Base-by-base conservation (phyloP, 2,329 filamentous ascomycete genomes). In the Emmonsiellopsis sp. region DNA sequence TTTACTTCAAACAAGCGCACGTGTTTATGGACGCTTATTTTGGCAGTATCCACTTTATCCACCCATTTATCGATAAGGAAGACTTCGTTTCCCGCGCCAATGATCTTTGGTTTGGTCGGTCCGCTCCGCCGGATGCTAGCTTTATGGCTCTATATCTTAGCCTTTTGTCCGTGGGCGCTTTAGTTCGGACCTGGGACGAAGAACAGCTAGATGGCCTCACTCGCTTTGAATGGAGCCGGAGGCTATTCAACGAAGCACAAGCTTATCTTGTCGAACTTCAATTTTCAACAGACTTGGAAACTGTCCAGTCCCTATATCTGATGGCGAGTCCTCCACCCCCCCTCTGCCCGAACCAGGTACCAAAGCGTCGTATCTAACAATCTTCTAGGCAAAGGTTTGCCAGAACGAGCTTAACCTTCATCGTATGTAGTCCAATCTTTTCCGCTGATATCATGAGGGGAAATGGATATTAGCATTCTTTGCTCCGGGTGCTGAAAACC, bases 331-430 rank as follows among this genome's bases (percentile, higher is more conserved):
- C 3, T n/a, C 20, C 20, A 26, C 20, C 20, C 20, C 20, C 20
- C 20, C 20, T 26, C 20, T 26, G 37, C 37, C 11, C 11, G 7
- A 40, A 40, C 37, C 11, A 40, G 37, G 37, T 6, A 11, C 37
- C 15, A 11, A 15, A 11, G 1, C 44, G 7, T 10, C 31, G 7
- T n/a, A 48, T 37, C 47, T 55, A 20, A 59, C 11, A 34, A 31
- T 40, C 20, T 26, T 26, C 34, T 11, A 74, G 71, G 70, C 74
- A 6, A 76, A 77, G 58, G 68, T 77, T 3, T 77, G 73, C 55
- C 75, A 77, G 54, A 76, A 77, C 49, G 73, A 77, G 55, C 64
- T 78, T 4, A 76, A 76, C 50, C 73, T 73, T 5, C 73, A 77
- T 54, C 64, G 73, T 75, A 48, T 57, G 70, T 63, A 7, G 8